Conservation (phyloP, 2,329 filamentous ascomycete species). For the Paradendryphiella salina region DNA sequence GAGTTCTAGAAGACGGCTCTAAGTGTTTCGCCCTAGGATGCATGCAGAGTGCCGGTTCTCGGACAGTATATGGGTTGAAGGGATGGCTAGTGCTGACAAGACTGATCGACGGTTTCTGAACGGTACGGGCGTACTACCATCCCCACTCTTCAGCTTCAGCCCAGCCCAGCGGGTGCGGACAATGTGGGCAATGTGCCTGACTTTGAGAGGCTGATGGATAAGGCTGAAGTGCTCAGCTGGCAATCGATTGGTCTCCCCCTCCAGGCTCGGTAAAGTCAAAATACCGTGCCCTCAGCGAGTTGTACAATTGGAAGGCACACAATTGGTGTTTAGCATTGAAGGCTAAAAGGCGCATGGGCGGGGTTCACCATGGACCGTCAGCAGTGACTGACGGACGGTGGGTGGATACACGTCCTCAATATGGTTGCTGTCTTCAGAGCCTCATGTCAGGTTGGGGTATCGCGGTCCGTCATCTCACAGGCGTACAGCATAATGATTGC, state of each 20-base stretch:
- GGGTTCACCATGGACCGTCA: neutral
- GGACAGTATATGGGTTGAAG: neutral
- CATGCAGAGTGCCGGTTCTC: neutral
- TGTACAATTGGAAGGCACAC: neutral
- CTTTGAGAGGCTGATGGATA: neutral
- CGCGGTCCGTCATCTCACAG: neutral
- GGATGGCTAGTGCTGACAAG: conserved; percentile 4
- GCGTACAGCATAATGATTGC: neutral
- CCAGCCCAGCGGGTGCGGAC: neutral
- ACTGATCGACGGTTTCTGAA: neutral
- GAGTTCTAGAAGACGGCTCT: neutral
- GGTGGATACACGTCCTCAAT: neutral
- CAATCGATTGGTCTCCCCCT: neutral
- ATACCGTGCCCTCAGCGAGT: neutral
- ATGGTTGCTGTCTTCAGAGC: neutral
- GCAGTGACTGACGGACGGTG: neutral
- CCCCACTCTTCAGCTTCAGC: neutral
- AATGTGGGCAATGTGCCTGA: too few relatives aligned
- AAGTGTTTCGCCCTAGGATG: neutral
- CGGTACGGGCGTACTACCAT: neutral
- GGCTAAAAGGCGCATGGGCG: neutral
- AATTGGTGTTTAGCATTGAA: neutral
- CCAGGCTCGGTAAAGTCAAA: neutral
- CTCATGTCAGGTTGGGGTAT: neutral
- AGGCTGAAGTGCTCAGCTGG: neutral